Base-by-base conservation (phyloP, 1,139 yeast species). In the Sugiyamaella pinicola region DNA sequence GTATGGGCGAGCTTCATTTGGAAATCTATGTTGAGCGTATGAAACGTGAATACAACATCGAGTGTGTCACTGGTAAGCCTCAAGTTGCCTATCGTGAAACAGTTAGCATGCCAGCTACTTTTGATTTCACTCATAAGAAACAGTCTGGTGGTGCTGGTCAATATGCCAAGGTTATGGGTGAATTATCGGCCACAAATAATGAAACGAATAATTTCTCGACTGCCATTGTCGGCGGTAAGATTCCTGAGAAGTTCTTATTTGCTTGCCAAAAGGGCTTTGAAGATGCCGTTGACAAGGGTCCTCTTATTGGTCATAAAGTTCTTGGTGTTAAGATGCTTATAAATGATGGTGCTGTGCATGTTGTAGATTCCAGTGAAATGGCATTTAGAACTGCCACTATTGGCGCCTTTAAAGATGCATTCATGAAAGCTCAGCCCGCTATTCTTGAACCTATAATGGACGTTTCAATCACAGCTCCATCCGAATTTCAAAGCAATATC, bases 121-220 rank as follows among this genome's bases (percentile, higher is more conserved):
- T 93, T 67, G 98, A 93, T 70, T 89, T 83, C 75, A 87, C 96
- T 31, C 98, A 91, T 77, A 93, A 93, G 80, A 91, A 91, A 70
- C 99, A 93, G 77, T 82, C 95, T 67, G 99, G 99, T 73, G 99
- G 99, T 80, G 96, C 99, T 61, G 99, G 99, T 75, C 99, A 93
- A 77, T 93, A 84, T 70, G 99, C 96, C 73, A 85, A 95, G 76
- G 97, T 93, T 64, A 87, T 91, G 73, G 99, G 99, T 68, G 82
- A 78, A 53, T 73, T 95, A 74, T 73, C 78, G 12, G 85, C 93
- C 45, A 69, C 81, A 47, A 85, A 80, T 52, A 84, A 84, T 51
- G 73, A 66, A 17, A 65, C 63, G 47, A 91, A 90, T 71, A 77
- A 76, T 60, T 93, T 93, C 72, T 81, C 84, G 66, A 87, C 96